Evolutionary conservation across 2,329 filamentous ascomycete genomes (phyloP), one percentile per base, ranked within the genome.

Genomic region (Ceratocystis albifundus): DNA sequence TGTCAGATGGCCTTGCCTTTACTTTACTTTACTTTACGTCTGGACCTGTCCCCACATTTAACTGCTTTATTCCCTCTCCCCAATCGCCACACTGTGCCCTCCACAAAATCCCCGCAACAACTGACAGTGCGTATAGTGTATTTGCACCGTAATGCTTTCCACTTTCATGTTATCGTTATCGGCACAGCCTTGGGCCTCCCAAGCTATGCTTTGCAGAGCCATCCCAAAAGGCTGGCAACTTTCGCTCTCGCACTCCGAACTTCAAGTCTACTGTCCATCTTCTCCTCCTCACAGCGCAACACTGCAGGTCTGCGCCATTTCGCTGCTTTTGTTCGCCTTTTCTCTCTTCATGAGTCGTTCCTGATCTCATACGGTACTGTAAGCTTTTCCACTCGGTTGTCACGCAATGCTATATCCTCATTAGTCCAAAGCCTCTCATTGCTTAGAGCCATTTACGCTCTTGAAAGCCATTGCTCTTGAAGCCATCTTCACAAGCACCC

Each of bases 141-240:
- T 0, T 12, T 41, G 32, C 55, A 59, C 55, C 1, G 55, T 59
- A 6, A 17, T 5, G 8, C 5, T 28, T 59, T 32, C 25, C 28
- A 28, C 55, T 25, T 15, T n/a, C 12, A 8, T 25, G 15, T 36
- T 59, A 32, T 32, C 30, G 55, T 32, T 59, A 59, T 59, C 30
- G 28, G 28, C 55, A 59, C 55, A 59, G 55, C 55, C 55, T 59
- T 59, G 55, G 36, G 55, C 55, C 55, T 59, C 20, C 20, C 55
- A 59, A 59, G 55, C 55, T 59, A 36, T 59, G 55, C 55, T n/a
- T 30, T 25, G 25, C 22, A 30, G 25, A 59, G 55, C 25, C 55
- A 59, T 32, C 7, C 55, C 28, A 59, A 59, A 32, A 59, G 55
- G 55, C 55, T 59, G 28, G 36, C 30, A 30, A 41, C 50, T 55